Evolutionary conservation across 495 filamentous ascomycete genomes (phyloP).

Genomic region (Polyplosphaeria fusca): DNA sequence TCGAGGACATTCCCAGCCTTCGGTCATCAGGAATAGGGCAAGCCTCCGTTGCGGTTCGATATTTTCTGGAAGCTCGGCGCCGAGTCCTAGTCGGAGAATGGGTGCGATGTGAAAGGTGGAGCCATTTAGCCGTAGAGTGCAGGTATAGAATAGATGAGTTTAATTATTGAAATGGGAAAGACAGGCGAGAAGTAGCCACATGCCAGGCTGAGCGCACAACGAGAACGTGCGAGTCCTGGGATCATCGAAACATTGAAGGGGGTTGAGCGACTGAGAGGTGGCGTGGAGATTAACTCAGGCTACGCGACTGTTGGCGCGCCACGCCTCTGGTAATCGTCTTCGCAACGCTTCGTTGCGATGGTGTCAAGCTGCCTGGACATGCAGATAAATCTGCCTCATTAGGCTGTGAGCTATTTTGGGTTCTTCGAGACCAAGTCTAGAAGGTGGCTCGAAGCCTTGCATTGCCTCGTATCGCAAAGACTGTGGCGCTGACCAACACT

Average conservation of each 20-base stretch:
- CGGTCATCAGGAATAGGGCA: conserved; percentile 11
- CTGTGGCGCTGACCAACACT: neutral
- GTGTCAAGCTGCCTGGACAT: neutral
- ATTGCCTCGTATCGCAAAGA: neutral
- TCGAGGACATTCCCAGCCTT: neutral
- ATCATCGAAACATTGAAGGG: neutral
- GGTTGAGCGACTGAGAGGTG: neutral
- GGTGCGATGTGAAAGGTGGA: conserved; percentile 14
- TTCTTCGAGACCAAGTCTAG: neutral
- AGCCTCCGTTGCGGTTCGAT: conserved; percentile 5
- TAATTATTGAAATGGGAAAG: conserved; percentile 12
- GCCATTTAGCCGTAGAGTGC: conserved; percentile 27
- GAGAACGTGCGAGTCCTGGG: neutral
- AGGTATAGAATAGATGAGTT: conserved; percentile 27
- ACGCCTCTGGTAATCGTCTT: neutral
- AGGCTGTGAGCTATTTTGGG: neutral
- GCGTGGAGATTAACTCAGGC: neutral
- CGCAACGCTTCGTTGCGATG: neutral
- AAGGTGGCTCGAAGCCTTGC: neutral
- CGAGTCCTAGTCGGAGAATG: conserved; percentile 4
- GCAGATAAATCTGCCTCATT: neutral
- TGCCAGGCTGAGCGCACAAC: conserved; percentile 5
- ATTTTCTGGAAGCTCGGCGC: conserved; percentile 14
- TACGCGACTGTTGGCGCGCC: neutral
- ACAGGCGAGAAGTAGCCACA: conserved; percentile 23